phyloP scores from a whole-genome alignment of 164 flowering plant genomes.

The Akebia trifoliata region DNA sequence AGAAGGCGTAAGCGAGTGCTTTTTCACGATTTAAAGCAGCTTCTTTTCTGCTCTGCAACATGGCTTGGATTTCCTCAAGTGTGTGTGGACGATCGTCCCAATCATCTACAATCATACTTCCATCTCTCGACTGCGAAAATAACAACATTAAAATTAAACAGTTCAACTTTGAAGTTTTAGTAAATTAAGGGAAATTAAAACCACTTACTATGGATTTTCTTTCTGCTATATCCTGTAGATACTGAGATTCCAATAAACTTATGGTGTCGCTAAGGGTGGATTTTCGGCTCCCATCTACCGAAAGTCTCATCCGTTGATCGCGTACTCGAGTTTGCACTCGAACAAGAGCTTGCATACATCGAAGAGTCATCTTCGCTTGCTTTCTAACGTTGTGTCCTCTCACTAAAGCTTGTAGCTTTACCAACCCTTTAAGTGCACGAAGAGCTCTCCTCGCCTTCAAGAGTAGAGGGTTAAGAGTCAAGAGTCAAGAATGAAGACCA shows the following conservation, averaged over 20 bases:
- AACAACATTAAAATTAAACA: slow-evolving; percentile 1
- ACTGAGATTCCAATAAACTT: slow-evolving; percentile 44
- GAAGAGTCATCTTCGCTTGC: slow-evolving; percentile 64
- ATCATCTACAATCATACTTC: slow-evolving; percentile 55
- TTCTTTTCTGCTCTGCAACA: slow-evolving; percentile 56
- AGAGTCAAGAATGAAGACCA: neutral
- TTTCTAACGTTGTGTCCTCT: slow-evolving; percentile 75
- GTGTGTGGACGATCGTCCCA: slow-evolving; percentile 71
- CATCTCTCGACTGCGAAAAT: slow-evolving; percentile 53
- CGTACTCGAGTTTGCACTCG: slow-evolving; percentile 60
- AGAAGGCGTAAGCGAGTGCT: slow-evolving; percentile 56
- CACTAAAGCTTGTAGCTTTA: slow-evolving; percentile 77
- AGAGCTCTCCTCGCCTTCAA: slow-evolving; percentile 81
- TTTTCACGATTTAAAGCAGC: slow-evolving; percentile 56
- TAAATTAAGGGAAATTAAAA: neutral
- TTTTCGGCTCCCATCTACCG: slow-evolving; percentile 36
- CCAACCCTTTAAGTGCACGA: slow-evolving; percentile 67
- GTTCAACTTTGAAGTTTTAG: too few species aligned
- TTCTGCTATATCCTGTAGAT: slow-evolving; percentile 32
- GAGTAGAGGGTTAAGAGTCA: too few species aligned
- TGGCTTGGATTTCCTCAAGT: slow-evolving; percentile 65
- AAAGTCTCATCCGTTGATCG: slow-evolving; percentile 50
- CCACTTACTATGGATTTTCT: slow-evolving; percentile 45
- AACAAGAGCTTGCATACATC: slow-evolving; percentile 72
- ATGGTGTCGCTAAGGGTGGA: slow-evolving; percentile 44